Evolutionary conservation across 768 basidiomycete genomes (phyloP), one percentile per base, ranked within the genome.

Genomic region (Boletellus ananiceps): DNA sequence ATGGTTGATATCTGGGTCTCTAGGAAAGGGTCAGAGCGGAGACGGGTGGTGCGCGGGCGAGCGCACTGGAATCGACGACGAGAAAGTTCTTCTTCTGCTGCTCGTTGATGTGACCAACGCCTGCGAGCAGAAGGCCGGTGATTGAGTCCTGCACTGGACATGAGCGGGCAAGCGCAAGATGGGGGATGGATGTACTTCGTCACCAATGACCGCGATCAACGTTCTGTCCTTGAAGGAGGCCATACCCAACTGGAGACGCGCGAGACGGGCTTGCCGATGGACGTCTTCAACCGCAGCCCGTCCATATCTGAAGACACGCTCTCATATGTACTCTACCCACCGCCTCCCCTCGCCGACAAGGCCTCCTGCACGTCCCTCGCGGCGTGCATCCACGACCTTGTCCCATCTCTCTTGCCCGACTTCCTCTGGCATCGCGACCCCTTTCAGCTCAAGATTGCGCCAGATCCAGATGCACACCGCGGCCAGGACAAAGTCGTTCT

Each of bases 21-120:
- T 97, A 56, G 14, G 14, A 23, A 40, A 44, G 45, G 38, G 45
- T 67, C 9, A 59, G 51, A 25, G 34, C 33, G 37, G 40, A 39
- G 25, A n/a, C 16, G 45, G 34, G 31, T 4, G 36, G 19, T 54
- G 47, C 38, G 45, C 33, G 36, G 31, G 40, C 19, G 44, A n/a
- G 74, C 87, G 55, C 62, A 97, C 96, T 99, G 9, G 85, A 64
- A 60, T 97, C 95, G 34, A 97, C 96, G 29, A 97, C 83, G 40
- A 98, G 75, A 68, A 99, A 98, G 74, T 97, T 99, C 86, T 96
- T 96, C 78, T 88, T 90, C 73, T 93, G 90, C 38, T 87, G 79
- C 50, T 88, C 83, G 58, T 86, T 84, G 54, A 97, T 77, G 68
- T 99, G 88, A 0, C 96, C 96, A 40, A 98, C 81, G 32, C 96